These are phyloP conservation scores for Canavalia ensiformis DNA, from an alignment of 306 rosid genomes.

Conservation along the genomic window DNA sequence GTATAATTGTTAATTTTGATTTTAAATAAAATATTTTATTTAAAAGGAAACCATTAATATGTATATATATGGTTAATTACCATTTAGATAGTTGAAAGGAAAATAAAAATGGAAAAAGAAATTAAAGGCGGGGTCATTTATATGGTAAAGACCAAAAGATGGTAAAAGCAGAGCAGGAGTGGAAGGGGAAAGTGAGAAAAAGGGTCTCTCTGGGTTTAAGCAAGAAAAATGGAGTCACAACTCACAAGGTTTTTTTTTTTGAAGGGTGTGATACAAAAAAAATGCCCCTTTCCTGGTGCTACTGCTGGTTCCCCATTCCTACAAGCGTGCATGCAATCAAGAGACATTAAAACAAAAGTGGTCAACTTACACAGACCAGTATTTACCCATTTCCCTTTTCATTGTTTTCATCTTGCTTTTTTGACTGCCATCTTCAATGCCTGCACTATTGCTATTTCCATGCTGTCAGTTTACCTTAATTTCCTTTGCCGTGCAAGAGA, in stretches of 20 bases:
- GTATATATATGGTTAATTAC: no score
- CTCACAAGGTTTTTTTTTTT: neutral
- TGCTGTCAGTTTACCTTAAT: neutral
- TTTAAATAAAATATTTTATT: no score
- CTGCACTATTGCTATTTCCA: neutral
- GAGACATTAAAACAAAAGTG: constrained; percentile 20
- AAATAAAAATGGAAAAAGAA: neutral
- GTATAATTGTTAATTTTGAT: no score
- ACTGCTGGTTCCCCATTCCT: no score
- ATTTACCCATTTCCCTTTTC: neutral
- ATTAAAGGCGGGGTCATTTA: neutral
- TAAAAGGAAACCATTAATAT: no score
- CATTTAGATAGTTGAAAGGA: neutral
- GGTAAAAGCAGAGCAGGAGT: neutral
- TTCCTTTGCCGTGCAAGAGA: neutral
- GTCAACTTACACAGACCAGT: constrained; percentile 10
- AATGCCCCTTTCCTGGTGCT: no score
- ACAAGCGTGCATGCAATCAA: neutral
- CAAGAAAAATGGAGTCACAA: neutral
- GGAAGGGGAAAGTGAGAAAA: neutral
- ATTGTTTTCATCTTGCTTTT: constrained; percentile 13
- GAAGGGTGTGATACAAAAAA: neutral
- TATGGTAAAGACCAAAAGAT: neutral
- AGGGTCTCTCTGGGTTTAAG: neutral
- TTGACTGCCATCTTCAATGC: constrained; percentile 17